Base-by-base conservation (phyloP, 768 basidiomycete genomes). In the Boletus eberwhitei region DNA sequence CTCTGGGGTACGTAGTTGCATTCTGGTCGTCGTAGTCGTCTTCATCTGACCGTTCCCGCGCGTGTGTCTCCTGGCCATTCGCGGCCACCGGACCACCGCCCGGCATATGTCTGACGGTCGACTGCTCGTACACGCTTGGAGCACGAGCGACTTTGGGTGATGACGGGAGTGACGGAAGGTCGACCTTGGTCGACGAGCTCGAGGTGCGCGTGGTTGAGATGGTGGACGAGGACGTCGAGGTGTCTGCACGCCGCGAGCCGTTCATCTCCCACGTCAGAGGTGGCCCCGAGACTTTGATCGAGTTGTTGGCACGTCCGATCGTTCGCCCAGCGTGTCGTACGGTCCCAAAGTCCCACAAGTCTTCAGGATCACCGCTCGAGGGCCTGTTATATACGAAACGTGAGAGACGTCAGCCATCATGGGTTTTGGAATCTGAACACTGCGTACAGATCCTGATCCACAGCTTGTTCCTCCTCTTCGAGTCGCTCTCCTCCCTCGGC, bases 331-430 rank as follows among this genome's bases (percentile, higher is more conserved):
- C 82, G 64, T 93, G 87, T 53, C 91, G 88, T 43, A 98, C 88
- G 8, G 96, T 98, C 14, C 96, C 96, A 72, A 98, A 97, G 69
- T 98, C 96, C 96, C 96, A 98, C 34, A 98, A 74, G 59, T 95
- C 93, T 49, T 91, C 90, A 3, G 80, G 77, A 60, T 89, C 87
- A 36, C 77, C 79, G 51, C 76, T 76, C 13, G 74, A 69, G 46
- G 77, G 76, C 45, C 86, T 88, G 56, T n/a, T 4, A 43, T 31
- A 36, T 2, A 17, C 8, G 24, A 29, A 31, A 49, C 44, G 41
- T 31, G 38, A 51, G 51, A 21, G n/a, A 31, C 5, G 42, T 47
- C 16, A 16, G 22, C 19, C 24, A 12, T 21, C 58, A 14, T 8
- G 39, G 36, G 16, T 16, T 3, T 16, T 40, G 41, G 44, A 0